Conservation (phyloP, 1,284 basidiomycete species). For the Trichosporon coremiiforme region DNA sequence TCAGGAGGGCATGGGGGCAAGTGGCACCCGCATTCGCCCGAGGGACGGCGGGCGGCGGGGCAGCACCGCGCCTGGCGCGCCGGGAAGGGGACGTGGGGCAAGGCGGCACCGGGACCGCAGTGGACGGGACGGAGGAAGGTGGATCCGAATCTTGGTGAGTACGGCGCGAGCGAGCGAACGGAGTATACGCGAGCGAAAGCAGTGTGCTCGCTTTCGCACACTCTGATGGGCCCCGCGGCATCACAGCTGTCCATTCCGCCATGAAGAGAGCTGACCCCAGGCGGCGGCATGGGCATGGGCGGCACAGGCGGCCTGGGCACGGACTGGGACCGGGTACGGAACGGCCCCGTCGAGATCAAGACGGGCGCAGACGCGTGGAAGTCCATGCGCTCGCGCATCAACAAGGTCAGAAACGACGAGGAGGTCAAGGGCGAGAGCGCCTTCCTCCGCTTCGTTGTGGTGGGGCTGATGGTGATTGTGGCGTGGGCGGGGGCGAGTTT, state of each 20-base stretch:
- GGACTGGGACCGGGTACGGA: neutral
- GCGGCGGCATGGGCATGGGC: slow-evolving; percentile 30
- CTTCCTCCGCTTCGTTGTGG: slow-evolving; percentile 40
- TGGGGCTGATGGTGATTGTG: slow-evolving; percentile 21
- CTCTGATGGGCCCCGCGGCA: too few relatives aligned
- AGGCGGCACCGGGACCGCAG: slow-evolving; percentile 23
- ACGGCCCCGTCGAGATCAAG: slow-evolving; percentile 4
- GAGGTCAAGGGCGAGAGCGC: slow-evolving; percentile 36
- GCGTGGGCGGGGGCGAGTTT: slow-evolving; percentile 24
- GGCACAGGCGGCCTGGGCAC: slow-evolving; percentile 16
- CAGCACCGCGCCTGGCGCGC: slow-evolving; percentile 24
- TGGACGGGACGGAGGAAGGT: slow-evolving; percentile 21
- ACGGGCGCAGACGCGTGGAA: neutral
- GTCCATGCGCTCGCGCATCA: slow-evolving; percentile 19
- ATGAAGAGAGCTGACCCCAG: neutral
- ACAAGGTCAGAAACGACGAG: slow-evolving; percentile 30
- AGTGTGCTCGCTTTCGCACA: too few relatives aligned
- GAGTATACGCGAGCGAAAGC: neutral
- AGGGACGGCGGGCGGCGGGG: slow-evolving; percentile 26
- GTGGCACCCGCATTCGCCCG: slow-evolving; percentile 28
- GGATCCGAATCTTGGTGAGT: slow-evolving; percentile 22
- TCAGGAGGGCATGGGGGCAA: too few relatives aligned
- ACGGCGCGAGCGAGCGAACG: neutral
- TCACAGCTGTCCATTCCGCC: neutral
- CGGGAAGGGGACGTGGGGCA: slow-evolving; percentile 15